Evolutionary conservation across 2,329 filamentous ascomycete species (phyloP), one percentile per base, ranked within the genome.

Genomic region (Drechslera avenae): DNA sequence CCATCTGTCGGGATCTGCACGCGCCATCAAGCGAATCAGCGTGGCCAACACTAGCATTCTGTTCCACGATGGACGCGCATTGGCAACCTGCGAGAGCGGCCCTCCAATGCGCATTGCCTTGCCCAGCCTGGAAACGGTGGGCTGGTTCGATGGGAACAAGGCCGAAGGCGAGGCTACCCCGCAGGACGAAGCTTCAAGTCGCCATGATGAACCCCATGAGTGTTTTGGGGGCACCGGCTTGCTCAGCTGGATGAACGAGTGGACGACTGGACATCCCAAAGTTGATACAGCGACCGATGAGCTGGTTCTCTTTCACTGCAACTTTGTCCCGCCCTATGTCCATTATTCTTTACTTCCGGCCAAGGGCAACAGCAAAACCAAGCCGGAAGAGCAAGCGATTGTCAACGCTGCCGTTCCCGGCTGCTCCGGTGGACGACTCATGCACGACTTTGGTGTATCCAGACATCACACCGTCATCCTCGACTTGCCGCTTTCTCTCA

Each of bases 391-490:
- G 1, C 41, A 36, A 7, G 37, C 34, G 21, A 59, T 76, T 39
- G 73, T 87, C 48, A 83, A 84, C 56, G 72, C 77, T 5, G 75
- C 84, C 0, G 78, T 90, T 0, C 81, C 85, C 0, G 86, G 86
- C 0, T 77, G 89, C 19, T 75, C 76, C 3, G 82, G 82, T 1
- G 83, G 86, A 1, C 88, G 86, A 65, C 86, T 90, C 81, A 90
- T 90, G 86, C 87, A 90, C 64, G 87, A 90, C 66, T 90, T 89
- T 69, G 87, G 87, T 12, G 86, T 86, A 1, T 87, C 86, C 1
- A 77, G 73, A 4, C 69, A 65, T 4, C 80, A 88, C 60, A 88
- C 86, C 0, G 73, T 89, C 31, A 87, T 90, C 47, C 80, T 90
- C 72, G 87, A 90, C 61, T 75, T 89, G 8, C 87, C 87, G 0